Base-by-base conservation (phyloP, 441 rosid genomes). In the Macaranga tanarius region DNA sequence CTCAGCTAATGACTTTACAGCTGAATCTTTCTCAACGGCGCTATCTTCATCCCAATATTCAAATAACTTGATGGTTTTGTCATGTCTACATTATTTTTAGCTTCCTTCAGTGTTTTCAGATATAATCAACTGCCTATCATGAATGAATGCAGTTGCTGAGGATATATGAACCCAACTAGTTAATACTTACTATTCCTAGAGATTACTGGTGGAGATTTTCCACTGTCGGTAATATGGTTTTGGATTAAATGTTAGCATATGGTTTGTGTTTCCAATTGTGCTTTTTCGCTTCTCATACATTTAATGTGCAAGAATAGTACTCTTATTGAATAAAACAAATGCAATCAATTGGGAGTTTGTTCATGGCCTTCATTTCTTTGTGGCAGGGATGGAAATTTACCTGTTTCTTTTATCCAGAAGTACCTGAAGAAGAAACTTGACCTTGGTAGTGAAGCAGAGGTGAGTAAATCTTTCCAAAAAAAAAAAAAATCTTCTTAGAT, bases 351-450 rank as follows among this genome's bases (percentile, higher is more conserved):
- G 7, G 73, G 63, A 69, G 55, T 61, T 70, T 57, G 62, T 56
- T 62, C 20, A n/a, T 72, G 20, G 73, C 60, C 50, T 61, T 70
- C 61, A 74, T 67, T 55, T 15, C 67, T 75, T 20, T 72, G 56
- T 79, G 75, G 28, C 88, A 95, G 99, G 87, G 96, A 91, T 84
- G 97, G 97, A 73, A 91, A 74, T 57, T 73, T 88, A 69, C 93
- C 97, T 2, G 95, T 95, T 77, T 91, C 96, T 66, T 88, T 75
- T 69, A 82, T 95, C 84, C 99, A 92, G 61, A 91, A 92, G 83
- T 95, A 95, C 86, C 86, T 95, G 78, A 77, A 79, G 90, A 86
- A 73, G 91, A 95, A 95, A 87, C 86, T 95, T 71, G 84, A 90
- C 73, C 97, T 92, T 75, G 55, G 78, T 72, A 85, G 85, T 81